Evolutionary conservation across 2,329 filamentous ascomycete genomes (phyloP), one percentile per base, ranked within the genome.

Genomic region (Nakataea oryzae): DNA sequence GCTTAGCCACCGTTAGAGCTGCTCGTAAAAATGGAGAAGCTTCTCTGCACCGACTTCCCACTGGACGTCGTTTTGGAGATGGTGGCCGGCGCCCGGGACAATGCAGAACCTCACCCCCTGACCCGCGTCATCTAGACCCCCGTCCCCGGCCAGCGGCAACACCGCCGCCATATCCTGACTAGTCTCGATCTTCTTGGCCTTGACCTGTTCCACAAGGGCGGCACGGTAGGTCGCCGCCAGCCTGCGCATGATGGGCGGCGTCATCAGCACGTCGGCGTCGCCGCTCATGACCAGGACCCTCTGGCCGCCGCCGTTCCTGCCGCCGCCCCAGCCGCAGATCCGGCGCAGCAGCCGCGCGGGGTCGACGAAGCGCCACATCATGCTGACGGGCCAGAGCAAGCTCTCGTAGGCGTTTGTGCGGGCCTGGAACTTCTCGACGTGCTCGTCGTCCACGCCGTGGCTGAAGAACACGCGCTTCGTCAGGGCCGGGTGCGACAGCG

Each of bases 391-490:
- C 81, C 81, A 85, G 34, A 76, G 66, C 67, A 81, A 80, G 64
- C 75, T 79, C 67, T 85, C 81, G 64, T 81, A 85, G 3, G 75
- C 73, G 29, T 74, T 74, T 63, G 80, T 72, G 3, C 74, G 72
- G 1, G 67, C 66, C 65, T 79, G 76, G 61, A 84, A 79, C 2
- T 72, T 69, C 3, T 69, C 59, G 1, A 83, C 74, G 6, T 76
- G 70, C 2, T 69, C 65, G 6, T 73, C 69, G 0, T 78, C 74
- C 58, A 78, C 79, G 17, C 69, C 64, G 0, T 74, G 66, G 59
- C 78, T 78, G 68, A 84, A 85, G 70, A 85, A 85, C 2, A 75
- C 78, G 5, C 72, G 73, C 26, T 75, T 75, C 1, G 80, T 76
- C 14, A 85, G 72, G n/a, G 69, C 67, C 0, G 79, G 78, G 24